Conservation (phyloP, 2,329 filamentous ascomycete genomes). For the Aspergillus viridinutans region DNA sequence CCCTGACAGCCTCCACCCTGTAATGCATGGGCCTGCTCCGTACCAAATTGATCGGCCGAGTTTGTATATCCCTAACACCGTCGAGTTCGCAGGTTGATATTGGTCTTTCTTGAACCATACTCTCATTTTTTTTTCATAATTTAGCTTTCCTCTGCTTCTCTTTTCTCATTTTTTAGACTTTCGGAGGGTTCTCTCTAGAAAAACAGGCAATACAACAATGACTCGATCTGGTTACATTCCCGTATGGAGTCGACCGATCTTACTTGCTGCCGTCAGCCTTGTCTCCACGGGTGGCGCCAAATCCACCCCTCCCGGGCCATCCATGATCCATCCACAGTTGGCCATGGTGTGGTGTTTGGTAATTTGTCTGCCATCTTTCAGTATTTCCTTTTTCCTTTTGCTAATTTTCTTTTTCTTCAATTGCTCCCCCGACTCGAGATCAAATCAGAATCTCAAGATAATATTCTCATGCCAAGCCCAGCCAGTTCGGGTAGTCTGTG, state of each 20-base stretch:
- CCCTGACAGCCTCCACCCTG: slow-evolving; percentile 13
- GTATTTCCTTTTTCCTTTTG: background rate
- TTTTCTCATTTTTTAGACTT: background rate
- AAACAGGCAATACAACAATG: background rate
- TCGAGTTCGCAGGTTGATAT: background rate
- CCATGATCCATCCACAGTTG: slow-evolving; percentile 7
- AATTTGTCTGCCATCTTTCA: background rate
- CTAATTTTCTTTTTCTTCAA: background rate
- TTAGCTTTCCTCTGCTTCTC: background rate
- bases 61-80: slow-evolving; percentile 9
- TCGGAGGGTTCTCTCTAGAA: background rate
- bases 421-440: background rate
- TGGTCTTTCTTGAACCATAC: background rate
- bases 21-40: slow-evolving; percentile 9
- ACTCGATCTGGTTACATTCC: slow-evolving; percentile 22
- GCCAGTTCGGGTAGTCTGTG: slow-evolving; percentile 4
- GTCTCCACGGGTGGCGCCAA: slow-evolving; percentile 17
- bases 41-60: background rate
- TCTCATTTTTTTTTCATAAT: too few species aligned
- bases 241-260: slow-evolving; percentile 19
- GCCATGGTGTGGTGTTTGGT: background rate
- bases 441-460: background rate
- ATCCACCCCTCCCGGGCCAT: slow-evolving; percentile 16
- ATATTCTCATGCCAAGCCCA: slow-evolving; percentile 18
- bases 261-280: slow-evolving; percentile 26